Conservation (phyloP, 768 basidiomycete genomes). For the Arthromyces matolae region DNA sequence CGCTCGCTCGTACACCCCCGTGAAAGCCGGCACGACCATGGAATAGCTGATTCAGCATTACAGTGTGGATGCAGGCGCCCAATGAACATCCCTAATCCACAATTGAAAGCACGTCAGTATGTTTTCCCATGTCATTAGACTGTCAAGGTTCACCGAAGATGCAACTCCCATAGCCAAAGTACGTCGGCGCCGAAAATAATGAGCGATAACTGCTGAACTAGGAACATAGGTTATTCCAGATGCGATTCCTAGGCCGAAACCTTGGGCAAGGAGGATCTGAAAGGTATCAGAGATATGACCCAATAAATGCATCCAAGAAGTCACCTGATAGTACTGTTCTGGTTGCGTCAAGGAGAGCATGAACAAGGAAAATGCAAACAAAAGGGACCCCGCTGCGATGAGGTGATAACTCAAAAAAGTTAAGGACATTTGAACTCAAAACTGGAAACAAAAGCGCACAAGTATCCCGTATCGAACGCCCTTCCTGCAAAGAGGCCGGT, state of each 20-base stretch:
- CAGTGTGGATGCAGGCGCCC: constrained; percentile 59
- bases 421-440: neutral
- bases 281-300: too few species aligned
- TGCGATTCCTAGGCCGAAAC: constrained; percentile 44
- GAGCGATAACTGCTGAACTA: constrained; percentile 42
- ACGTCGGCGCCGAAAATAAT: constrained; percentile 46
- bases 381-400: constrained; percentile 1
- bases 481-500: constrained; percentile 44
- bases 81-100: constrained; percentile 41
- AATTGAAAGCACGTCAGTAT: neutral
- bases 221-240: constrained; percentile 46
- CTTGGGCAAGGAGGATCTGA: constrained; percentile 48
- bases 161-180: constrained; percentile 49
- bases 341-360: constrained; percentile 8
- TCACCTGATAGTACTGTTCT: too few species aligned
- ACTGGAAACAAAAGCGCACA: constrained; percentile 27
- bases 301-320: too few species aligned
- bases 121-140: too few species aligned
- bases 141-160: constrained; percentile 29
- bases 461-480: constrained; percentile 51
- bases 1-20: constrained; percentile 37
- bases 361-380: constrained; percentile 5
- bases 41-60: constrained; percentile 59
- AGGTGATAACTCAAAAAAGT: constrained; percentile 6
- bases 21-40: constrained; percentile 50